Evolutionary conservation across 192 early-diverging fungal species (phyloP), one percentile per base, ranked within the genome.

Genomic region (Gaertneriomyces sp.): DNA sequence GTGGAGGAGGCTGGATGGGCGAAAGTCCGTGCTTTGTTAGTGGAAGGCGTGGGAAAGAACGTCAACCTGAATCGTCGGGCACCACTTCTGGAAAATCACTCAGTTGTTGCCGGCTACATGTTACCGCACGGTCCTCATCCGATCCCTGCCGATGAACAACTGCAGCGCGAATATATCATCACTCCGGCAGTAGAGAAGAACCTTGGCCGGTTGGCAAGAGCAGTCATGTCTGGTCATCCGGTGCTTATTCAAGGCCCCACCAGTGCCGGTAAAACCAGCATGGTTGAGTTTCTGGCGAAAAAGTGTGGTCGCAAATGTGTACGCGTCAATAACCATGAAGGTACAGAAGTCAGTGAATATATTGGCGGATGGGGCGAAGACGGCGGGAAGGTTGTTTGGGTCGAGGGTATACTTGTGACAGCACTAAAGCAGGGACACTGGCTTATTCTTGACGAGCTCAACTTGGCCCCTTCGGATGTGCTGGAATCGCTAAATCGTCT

Each of bases 291-390:
- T 61, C 73, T 99, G 61, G 97, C 97, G 11, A 87, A 90, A 49
- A 61, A 78, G 12, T 90, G 94, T 1, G 93, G 94, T n/a, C 95
- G 97, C 76, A 76, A 78, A 11, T 97, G 98, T 76, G 92, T 99
- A 20, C 89, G 97, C 46, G 94, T 99, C 72, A 99, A 99, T 76
- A 98, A 99, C 74, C 97, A 99, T 77, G 95, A 97, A 75, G 94
- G 96, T 72, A 99, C 97, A 1, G 97, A 99, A 70, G 66, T 99
- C 68, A 93, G 97, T 74, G 95, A 98, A 76, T 99, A 98, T 70
- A 78, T 99, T 42, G 97, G 97, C 58, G 86, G 90, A 0, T 99
- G 97, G 66, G 85, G 93, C 2, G 59, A 80, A 1, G 85, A 91
- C 49, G 95, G 93, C 4, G 81, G 82, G 60, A 46, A 60, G 19